Conservation (phyloP, 2,329 filamentous ascomycete species). For the Nectriaceae sp. region DNA sequence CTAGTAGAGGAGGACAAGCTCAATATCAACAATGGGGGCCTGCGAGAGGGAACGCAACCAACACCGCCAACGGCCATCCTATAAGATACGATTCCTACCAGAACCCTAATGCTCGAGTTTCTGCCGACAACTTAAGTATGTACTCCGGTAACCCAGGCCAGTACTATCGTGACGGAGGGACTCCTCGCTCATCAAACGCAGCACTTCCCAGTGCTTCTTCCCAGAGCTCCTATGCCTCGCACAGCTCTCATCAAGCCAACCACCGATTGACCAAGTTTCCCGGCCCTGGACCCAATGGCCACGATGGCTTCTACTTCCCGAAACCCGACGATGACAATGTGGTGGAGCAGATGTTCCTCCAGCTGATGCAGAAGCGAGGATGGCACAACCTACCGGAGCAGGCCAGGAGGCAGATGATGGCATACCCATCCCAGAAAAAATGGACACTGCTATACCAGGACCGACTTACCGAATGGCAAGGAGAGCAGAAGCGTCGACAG, state of each 20-base stretch:
- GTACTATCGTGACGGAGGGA: conserved; percentile 35
- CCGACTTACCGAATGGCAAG: conserved; percentile 88
- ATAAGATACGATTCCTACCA: conserved; percentile 67
- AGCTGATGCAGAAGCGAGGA: conserved; percentile 94
- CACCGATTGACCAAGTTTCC: conserved; percentile 59
- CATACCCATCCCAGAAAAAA: conserved; percentile 92
- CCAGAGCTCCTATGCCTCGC: conserved; percentile 54
- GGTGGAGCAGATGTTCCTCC: conserved; percentile 88
- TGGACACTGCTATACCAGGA: conserved; percentile 98
- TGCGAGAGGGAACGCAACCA: conserved; percentile 55
- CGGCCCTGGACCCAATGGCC: conserved; percentile 37
- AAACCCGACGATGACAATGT: conserved; percentile 79
- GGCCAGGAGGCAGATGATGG: conserved; percentile 92
- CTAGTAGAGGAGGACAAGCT: conserved; percentile 68
- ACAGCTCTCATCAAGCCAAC: conserved; percentile 54
- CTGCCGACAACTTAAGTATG: conserved; percentile 55
- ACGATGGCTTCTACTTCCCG: conserved; percentile 62
- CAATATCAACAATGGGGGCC: conserved; percentile 77
- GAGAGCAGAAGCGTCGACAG: conserved; percentile 84
- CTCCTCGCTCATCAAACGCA: conserved; percentile 37
- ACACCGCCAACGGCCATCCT: conserved; percentile 51
- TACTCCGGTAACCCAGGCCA: conserved; percentile 57
- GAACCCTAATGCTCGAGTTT: conserved; percentile 59
- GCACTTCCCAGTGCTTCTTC: conserved; percentile 58
- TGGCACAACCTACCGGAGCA: conserved; percentile 98